Percentiles rank a stretch among this genome's conserved stretches.
Evolutionary conservation across 257 asterid genomes (phyloP).

Genomic region (Datura wrightii): DNA sequence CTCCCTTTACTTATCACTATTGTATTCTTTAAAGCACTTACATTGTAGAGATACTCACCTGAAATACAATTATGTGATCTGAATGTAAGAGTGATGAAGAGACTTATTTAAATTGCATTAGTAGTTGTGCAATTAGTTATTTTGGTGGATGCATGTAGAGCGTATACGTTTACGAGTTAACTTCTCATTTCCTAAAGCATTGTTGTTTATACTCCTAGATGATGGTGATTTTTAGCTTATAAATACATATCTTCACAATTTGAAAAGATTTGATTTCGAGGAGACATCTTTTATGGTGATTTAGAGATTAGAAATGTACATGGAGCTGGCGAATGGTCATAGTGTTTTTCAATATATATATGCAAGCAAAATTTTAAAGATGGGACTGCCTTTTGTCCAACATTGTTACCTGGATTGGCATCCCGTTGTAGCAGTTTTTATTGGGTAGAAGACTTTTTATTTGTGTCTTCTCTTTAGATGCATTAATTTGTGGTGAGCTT

Average conservation of each 20-base stretch:
- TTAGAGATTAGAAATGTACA: neutral
- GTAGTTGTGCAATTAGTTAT: neutral
- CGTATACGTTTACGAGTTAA: neutral
- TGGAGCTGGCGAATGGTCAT: neutral
- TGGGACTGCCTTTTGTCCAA: neutral
- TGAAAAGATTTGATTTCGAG: neutral
- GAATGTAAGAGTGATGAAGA: neutral
- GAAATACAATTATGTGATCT: neutral
- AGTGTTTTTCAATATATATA: neutral
- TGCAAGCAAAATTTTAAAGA: neutral
- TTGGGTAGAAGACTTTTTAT: neutral
- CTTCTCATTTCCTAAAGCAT: neutral
- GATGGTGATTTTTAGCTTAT: neutral
- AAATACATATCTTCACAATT: slow-evolving; percentile 10
- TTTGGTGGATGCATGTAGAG: neutral
- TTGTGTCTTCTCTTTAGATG: slow-evolving; percentile 5
- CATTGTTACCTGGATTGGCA: slow-evolving; percentile 4
- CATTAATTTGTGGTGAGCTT: slow-evolving; percentile 14
- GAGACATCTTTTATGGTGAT: neutral
- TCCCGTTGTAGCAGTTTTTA: neutral
- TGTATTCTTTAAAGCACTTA: neutral
- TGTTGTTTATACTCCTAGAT: neutral
- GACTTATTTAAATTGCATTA: neutral
- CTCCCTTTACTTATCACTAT: neutral
- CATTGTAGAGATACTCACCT: neutral